Base-by-base conservation (phyloP, 176 grass and related monocot genomes). In the Zoysia japonica region DNA sequence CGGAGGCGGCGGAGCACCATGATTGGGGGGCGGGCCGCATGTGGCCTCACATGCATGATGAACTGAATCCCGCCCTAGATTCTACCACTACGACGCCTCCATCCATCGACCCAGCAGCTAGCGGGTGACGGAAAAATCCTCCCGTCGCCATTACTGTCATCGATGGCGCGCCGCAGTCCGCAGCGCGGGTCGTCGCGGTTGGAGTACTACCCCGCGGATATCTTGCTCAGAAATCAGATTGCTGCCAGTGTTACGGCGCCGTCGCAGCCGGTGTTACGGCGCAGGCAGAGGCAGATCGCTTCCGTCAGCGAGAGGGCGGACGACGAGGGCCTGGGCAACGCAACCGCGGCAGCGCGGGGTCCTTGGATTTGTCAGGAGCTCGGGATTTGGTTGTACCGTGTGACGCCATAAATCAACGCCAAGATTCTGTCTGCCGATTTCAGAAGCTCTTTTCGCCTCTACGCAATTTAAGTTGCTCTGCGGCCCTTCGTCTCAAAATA, bases 11-110 rank as follows among this genome's bases (percentile, higher is more conserved):
- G 11, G 47, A 42, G 68, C 57, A 77, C 45, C 64, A 83, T 83
- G 53, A 83, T 83, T 68, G 28, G 71, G 62, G 28, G 62, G 63
- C 72, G 28, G 28, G 28, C 5, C 20, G 79, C 88, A 90, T 93
- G 91, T 88, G 85, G 71, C 49, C 37, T 77, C 91, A 93, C 88
- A 90, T 90, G 88, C 76, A 86, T 74, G 77, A 93, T 87, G 71
- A 80, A 66, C 43, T 57, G 47, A 78, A 78, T 71, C 61, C 64
- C 11, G 47, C 66, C 62, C 62, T 28, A 47, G 64, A 87, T 83
- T 49, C 68, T 38, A 53, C 57, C 28, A 28, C 28, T 28, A 28
- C 28, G 28, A 3, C 73, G 44, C 39, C 59, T 36, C 8, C 59
- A 28, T 61, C 59, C 59, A 36, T 61, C 59, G 11, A 11, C 19